phyloP scores from a whole-genome alignment of 192 early-diverging fungal genomes.

The Umbelopsis ramanniana region DNA sequence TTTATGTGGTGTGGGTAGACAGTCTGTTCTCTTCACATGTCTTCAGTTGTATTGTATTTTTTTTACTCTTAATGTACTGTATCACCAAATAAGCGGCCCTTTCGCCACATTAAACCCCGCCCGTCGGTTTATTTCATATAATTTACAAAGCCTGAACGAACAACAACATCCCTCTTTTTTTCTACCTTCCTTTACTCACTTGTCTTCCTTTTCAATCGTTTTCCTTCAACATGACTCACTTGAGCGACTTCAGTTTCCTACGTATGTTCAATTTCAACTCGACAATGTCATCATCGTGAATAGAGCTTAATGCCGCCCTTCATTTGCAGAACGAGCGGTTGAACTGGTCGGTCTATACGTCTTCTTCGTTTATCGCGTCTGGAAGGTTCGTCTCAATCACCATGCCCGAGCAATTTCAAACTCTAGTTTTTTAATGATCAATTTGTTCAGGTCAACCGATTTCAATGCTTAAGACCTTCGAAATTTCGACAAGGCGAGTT shows the following conservation, averaged over 20 bases:
- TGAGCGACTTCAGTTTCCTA: conserved; percentile 26
- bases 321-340: conserved; percentile 22
- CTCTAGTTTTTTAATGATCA: neutral
- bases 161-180: neutral
- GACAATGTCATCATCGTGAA: too few relatives aligned
- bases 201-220: too few relatives aligned
- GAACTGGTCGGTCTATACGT: conserved; percentile 15
- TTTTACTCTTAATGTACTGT: neutral
- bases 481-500: conserved; percentile 29
- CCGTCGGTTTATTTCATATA: neutral
- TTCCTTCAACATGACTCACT: conserved; percentile 27
- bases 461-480: conserved; percentile 21
- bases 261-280: conserved; percentile 2
- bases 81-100: neutral
- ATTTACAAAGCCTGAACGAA: neutral
- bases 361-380: conserved; percentile 26
- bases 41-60: neutral
- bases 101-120: neutral
- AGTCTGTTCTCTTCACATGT: conserved; percentile 4
- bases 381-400: conserved; percentile 13
- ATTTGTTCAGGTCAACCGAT: neutral
- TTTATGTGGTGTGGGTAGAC: neutral
- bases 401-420: neutral
- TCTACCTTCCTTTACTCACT: conserved; percentile 12
- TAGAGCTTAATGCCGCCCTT: neutral